phyloP scores from a whole-genome alignment of 1,284 basidiomycete species.

The Chiua sp. region DNA sequence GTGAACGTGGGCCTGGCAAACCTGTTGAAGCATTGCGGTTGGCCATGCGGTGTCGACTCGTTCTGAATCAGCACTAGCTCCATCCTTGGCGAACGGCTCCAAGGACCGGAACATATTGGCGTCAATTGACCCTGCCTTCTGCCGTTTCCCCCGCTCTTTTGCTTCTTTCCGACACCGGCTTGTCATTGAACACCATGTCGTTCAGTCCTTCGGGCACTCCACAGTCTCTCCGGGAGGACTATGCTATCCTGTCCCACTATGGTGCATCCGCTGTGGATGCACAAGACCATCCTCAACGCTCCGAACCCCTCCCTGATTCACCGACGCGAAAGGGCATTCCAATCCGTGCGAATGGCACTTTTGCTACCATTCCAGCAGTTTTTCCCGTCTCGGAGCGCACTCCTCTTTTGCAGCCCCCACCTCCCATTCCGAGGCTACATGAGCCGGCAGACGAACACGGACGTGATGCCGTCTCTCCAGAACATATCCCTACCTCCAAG shows the following conservation, averaged over 20 bases:
- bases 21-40: neutral
- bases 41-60: neutral
- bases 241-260: slow-evolving; percentile 51
- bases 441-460: slow-evolving; percentile 14
- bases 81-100: neutral
- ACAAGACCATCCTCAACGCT: slow-evolving; percentile 4
- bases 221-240: slow-evolving; percentile 49
- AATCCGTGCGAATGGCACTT: slow-evolving; percentile 18
- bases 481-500: slow-evolving; percentile 47
- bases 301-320: slow-evolving; percentile 7
- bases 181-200: slow-evolving; percentile 29
- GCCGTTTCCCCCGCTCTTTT: neutral
- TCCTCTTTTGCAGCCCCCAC: slow-evolving; percentile 41
- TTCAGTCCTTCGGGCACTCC: slow-evolving; percentile 20
- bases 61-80: neutral
- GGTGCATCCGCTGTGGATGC: slow-evolving; percentile 22
- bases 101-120: neutral
- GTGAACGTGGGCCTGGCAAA: too few relatives aligned
- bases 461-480: slow-evolving; percentile 18
- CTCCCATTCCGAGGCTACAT: slow-evolving; percentile 15
- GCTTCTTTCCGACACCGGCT: neutral
- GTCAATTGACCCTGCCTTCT: too few relatives aligned
- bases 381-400: slow-evolving; percentile 27
- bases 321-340: slow-evolving; percentile 18
- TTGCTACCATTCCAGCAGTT: neutral